phyloP scores from a whole-genome alignment of 202 grass and related monocot genomes.

The Panicum hallii region DNA sequence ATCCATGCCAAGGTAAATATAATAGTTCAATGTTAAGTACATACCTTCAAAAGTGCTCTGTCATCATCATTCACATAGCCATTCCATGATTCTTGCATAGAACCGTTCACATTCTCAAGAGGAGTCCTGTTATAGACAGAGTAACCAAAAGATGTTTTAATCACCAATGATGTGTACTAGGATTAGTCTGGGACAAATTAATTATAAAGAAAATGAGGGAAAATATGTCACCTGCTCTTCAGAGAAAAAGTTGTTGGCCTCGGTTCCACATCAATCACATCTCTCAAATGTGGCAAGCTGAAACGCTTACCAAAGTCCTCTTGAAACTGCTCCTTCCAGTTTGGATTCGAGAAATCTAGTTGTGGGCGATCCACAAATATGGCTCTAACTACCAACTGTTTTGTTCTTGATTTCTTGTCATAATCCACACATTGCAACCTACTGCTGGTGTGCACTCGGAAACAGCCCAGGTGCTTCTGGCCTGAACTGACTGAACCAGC shows the following conservation, averaged over 20 bases:
- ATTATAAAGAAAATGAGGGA: slow-evolving; percentile 14
- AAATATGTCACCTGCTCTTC: slow-evolving; percentile 66
- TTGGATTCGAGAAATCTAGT: slow-evolving; percentile 66
- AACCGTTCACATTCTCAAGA: slow-evolving; percentile 61
- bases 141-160: slow-evolving; percentile 16
- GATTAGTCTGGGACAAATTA: slow-evolving; percentile 3
- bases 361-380: slow-evolving; percentile 42
- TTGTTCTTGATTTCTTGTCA: slow-evolving; percentile 39
- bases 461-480: slow-evolving; percentile 16
- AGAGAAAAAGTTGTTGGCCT: slow-evolving; percentile 91
- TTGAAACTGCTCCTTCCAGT: slow-evolving; percentile 85
- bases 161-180: slow-evolving; percentile 18
- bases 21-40: slow-evolving; percentile 22
- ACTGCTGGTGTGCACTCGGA: slow-evolving; percentile 13
- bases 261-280: slow-evolving; percentile 76
- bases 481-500: slow-evolving; percentile 40
- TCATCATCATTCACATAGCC: slow-evolving; percentile 96
- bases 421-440: slow-evolving; percentile 5
- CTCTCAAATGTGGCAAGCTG: slow-evolving; percentile 85
- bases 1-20: slow-evolving; percentile 2
- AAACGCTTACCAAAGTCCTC: slow-evolving; percentile 79
- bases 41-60: slow-evolving; percentile 92
- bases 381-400: slow-evolving; percentile 48
- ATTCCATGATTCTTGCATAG: slow-evolving; percentile 63
- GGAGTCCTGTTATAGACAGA: slow-evolving; percentile 58